phyloP scores from a whole-genome alignment of 768 basidiomycete genomes.

The Termitomyces sp. region DNA sequence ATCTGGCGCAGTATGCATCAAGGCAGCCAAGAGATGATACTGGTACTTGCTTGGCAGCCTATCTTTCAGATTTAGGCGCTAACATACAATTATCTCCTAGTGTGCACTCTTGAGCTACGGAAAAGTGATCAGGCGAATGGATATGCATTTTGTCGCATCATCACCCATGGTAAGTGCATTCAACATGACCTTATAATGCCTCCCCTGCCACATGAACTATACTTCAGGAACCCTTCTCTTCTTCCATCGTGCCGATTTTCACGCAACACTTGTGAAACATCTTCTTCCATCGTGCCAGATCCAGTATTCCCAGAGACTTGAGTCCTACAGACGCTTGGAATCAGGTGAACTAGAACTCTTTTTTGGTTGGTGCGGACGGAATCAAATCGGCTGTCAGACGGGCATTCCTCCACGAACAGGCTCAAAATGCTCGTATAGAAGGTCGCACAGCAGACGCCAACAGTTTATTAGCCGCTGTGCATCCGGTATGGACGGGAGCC shows the following conservation, averaged over 20 bases:
- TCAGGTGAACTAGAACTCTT: slow-evolving; percentile 21
- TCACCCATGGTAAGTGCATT: slow-evolving; percentile 23
- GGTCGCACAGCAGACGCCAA: slow-evolving; percentile 8
- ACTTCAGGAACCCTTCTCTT: slow-evolving; percentile 21
- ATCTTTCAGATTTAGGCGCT: neutral
- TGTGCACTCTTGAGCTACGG: slow-evolving; percentile 24
- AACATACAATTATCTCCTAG: slow-evolving; percentile 7
- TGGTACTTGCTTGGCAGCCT: slow-evolving; percentile 12
- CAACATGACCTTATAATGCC: neutral
- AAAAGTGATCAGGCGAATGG: slow-evolving; percentile 31
- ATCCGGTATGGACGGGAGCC: slow-evolving; percentile 41
- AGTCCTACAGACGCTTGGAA: slow-evolving; percentile 32
- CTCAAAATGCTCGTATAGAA: slow-evolving; percentile 6
- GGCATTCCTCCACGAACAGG: slow-evolving; percentile 19
- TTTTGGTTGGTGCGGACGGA: slow-evolving; percentile 41
- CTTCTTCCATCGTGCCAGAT: slow-evolving; percentile 31
- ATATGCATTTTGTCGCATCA: slow-evolving; percentile 22
- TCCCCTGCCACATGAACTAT: neutral
- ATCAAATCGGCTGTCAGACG: slow-evolving; percentile 33
- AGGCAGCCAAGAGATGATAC: slow-evolving; percentile 17
- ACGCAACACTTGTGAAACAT: slow-evolving; percentile 38
- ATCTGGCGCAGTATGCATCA: slow-evolving; percentile 20
- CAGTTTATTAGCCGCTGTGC: slow-evolving; percentile 14
- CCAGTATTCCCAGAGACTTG: slow-evolving; percentile 41
- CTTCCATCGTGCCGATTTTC: slow-evolving; percentile 53